A percentile compares a stretch with the other conserved stretches of the same genome.
These are phyloP conservation scores for Moesziomyces sp. DNA, from an alignment of 1,284 basidiomycete species.

Conservation along the genomic window DNA sequence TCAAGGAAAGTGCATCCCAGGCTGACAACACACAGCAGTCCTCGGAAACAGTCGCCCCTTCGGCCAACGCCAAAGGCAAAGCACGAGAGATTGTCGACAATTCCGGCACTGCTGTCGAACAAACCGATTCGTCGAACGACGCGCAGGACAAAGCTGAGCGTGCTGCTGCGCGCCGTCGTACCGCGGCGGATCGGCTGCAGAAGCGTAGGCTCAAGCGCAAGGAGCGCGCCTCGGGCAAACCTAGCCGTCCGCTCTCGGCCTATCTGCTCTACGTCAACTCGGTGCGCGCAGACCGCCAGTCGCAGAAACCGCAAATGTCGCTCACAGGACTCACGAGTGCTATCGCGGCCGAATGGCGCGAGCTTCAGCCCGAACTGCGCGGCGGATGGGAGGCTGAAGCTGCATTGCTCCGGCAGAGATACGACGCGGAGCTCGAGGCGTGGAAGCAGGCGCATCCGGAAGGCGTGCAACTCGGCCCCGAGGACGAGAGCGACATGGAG, in stretches of 20 bases:
- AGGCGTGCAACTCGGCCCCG: conserved; percentile 32
- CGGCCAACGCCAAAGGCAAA: conserved; percentile 17
- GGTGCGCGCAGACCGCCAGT: conserved; percentile 27
- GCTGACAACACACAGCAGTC: conserved; percentile 2
- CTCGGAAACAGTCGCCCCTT: background rate
- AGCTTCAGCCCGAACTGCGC: conserved; percentile 18
- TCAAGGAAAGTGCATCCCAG: conserved; percentile 34
- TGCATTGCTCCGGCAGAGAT: conserved; percentile 27
- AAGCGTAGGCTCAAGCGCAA: conserved; percentile 48
- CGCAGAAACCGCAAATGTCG: conserved; percentile 24
- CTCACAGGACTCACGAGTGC: conserved; percentile 38
- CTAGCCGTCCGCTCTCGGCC: conserved; percentile 33
- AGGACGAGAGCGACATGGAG: conserved; percentile 50
- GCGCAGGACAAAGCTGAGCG: conserved; percentile 17
- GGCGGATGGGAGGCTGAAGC: conserved; percentile 44
- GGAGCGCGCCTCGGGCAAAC: conserved; percentile 39
- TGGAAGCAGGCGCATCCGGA: conserved; percentile 39
- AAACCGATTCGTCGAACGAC: conserved; percentile 5
- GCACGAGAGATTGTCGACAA: conserved; percentile 2
- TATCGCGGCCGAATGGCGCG: conserved; percentile 46
- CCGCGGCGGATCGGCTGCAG: conserved; percentile 26
- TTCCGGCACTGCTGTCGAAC: conserved; percentile 1
- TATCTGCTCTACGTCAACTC: conserved; percentile 49
- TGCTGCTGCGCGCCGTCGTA: conserved; percentile 11
- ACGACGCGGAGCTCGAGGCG: conserved; percentile 27